A percentile compares a stretch with the other conserved stretches of the same genome.
Conservation (phyloP, 495 filamentous ascomycete species). For the Paragyromitra xinjiangensis region DNA sequence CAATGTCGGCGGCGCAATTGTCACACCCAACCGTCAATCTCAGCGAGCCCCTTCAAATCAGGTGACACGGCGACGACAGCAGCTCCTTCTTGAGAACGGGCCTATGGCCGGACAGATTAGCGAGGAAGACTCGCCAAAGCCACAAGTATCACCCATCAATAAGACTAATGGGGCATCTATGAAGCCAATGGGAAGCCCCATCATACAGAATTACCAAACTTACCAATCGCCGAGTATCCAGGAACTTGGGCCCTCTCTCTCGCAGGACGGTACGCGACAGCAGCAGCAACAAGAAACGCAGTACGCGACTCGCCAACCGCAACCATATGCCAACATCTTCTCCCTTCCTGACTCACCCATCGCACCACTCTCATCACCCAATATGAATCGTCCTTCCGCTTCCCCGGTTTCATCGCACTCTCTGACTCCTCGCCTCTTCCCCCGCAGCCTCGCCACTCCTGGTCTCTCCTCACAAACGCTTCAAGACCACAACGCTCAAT, state of each 20-base stretch:
- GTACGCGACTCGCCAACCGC: slow-evolving; percentile 38
- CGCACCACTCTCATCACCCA: slow-evolving; percentile 23
- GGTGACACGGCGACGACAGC: slow-evolving; percentile 48
- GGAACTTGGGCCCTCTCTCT: slow-evolving; percentile 37
- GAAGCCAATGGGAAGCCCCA: slow-evolving; percentile 45
- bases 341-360: slow-evolving; percentile 51
- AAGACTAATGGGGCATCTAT: slow-evolving; percentile 28
- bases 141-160: slow-evolving; percentile 31
- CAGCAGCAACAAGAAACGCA: slow-evolving; percentile 47
- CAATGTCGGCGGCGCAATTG: slow-evolving; percentile 49
- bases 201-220: slow-evolving; percentile 48
- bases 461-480: slow-evolving; percentile 46
- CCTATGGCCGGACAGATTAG: slow-evolving; percentile 52
- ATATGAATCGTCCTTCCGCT: slow-evolving; percentile 19
- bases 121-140: slow-evolving; percentile 45
- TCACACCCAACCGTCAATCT: slow-evolving; percentile 38
- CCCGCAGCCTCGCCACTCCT: slow-evolving; percentile 36
- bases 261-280: slow-evolving; percentile 28
- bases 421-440: slow-evolving; percentile 48
- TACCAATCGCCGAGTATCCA: slow-evolving; percentile 54
- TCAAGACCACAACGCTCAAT: slow-evolving; percentile 52
- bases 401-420: slow-evolving; percentile 44
- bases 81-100: slow-evolving; percentile 54
- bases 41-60: slow-evolving; percentile 38
- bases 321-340: slow-evolving; percentile 42